A percentile compares a stretch with the other conserved stretches of the same genome.
Evolutionary conservation across 1,139 yeast genomes (phyloP).

Genomic region (Geotrichum restrictum): DNA sequence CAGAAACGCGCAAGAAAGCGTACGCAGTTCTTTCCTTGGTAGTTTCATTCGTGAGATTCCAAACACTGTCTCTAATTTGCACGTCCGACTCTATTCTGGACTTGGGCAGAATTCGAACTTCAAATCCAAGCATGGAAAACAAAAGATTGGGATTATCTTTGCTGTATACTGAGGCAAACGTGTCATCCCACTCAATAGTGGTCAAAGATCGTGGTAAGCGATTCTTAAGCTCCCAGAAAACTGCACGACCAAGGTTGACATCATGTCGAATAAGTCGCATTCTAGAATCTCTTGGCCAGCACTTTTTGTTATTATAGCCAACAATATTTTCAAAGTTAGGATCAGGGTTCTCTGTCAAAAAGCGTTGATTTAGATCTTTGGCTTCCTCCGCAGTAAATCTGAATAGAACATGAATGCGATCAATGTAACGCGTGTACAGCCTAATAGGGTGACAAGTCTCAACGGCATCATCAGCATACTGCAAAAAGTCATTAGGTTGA

Average conservation of each 20-base stretch:
- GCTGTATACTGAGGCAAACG: slow-evolving; percentile 85
- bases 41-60: slow-evolving; percentile 74
- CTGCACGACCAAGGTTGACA: slow-evolving; percentile 88
- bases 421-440: slow-evolving; percentile 77
- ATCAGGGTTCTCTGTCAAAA: slow-evolving; percentile 79
- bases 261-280: slow-evolving; percentile 91
- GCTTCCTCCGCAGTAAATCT: slow-evolving; percentile 72
- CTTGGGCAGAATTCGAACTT: slow-evolving; percentile 81
- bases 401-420: slow-evolving; percentile 74
- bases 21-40: slow-evolving; percentile 86
- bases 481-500: slow-evolving; percentile 72
- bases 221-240: slow-evolving; percentile 82
- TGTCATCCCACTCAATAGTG: slow-evolving; percentile 71
- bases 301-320: slow-evolving; percentile 81
- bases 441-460: slow-evolving; percentile 73
- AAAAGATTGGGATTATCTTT: slow-evolving; percentile 82
- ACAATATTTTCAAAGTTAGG: slow-evolving; percentile 84
- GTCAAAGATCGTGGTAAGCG: slow-evolving; percentile 76
- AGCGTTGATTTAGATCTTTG: slow-evolving; percentile 70
- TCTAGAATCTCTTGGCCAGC: slow-evolving; percentile 93
- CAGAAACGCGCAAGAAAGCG: slow-evolving; percentile 80
- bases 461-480: slow-evolving; percentile 55
- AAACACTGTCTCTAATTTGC: slow-evolving; percentile 67
- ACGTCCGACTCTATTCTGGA: slow-evolving; percentile 46
- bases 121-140: slow-evolving; percentile 93